Conservation (phyloP, 2,329 filamentous ascomycete species). For the Cytospora schulzeri region DNA sequence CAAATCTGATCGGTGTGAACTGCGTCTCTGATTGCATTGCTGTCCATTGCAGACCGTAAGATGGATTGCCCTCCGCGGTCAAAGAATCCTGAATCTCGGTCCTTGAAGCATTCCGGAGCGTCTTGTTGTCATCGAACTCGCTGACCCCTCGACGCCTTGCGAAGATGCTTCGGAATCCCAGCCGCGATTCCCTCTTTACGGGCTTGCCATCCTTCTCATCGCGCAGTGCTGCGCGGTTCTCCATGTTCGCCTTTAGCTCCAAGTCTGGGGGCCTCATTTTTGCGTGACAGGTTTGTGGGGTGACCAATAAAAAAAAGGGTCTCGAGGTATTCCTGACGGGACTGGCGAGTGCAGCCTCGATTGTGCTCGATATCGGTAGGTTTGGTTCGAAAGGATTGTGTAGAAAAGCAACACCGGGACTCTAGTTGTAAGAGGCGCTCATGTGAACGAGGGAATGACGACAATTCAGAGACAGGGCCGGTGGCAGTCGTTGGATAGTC, state of each 20-base stretch:
- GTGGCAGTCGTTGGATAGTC: neutral
- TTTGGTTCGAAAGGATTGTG: neutral
- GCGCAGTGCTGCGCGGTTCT: constrained; percentile 47
- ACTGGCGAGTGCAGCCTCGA: constrained; percentile 6
- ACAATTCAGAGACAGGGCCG: constrained; percentile 15
- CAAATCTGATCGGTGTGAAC: constrained; percentile 10
- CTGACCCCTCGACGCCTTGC: constrained; percentile 45
- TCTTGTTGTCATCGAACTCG: constrained; percentile 36
- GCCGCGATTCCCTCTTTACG: constrained; percentile 52
- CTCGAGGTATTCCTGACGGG: neutral
- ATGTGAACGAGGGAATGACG: constrained; percentile 21
- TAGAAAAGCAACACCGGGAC: neutral
- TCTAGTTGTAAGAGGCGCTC: constrained; percentile 4
- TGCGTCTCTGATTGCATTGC: constrained; percentile 22
- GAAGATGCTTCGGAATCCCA: constrained; percentile 56
- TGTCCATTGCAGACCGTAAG: constrained; percentile 21
- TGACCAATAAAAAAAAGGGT: constrained; percentile 27
- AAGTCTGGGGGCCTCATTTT: constrained; percentile 45
- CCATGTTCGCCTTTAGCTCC: constrained; percentile 35
- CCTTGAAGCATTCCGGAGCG: constrained; percentile 6
- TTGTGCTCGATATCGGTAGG: constrained; percentile 2
- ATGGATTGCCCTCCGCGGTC: constrained; percentile 6
- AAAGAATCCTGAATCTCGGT: constrained; percentile 11
- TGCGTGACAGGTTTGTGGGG: constrained; percentile 31
- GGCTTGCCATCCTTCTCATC: constrained; percentile 42